These are phyloP conservation scores for Candida khao-thaluensis DNA, from an alignment of 805 yeast species.

Conservation along the genomic window DNA sequence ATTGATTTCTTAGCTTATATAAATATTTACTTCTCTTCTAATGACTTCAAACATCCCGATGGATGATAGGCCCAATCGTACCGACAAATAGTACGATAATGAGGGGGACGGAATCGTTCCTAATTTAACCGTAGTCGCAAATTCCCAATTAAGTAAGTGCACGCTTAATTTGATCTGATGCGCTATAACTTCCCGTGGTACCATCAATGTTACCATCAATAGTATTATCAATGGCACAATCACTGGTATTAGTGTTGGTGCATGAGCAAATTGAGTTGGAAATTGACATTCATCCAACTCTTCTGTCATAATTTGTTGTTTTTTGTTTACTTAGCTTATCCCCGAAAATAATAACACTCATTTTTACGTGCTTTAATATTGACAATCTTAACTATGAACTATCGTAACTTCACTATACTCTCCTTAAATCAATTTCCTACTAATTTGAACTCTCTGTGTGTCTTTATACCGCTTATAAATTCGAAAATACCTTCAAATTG, in stretches of 20 bases:
- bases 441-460: conserved; percentile 42
- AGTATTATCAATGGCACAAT: no score
- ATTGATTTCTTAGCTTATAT: no score
- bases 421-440: conserved; percentile 22
- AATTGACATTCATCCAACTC: conserved; percentile 47
- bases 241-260: conserved; percentile 79
- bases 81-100: background rate
- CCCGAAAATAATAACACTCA: conserved; percentile 76
- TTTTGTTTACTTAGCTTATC: conserved; percentile 42
- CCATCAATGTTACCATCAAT: no score
- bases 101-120: background rate
- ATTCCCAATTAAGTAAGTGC: background rate
- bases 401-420: conserved; percentile 46
- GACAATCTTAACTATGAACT: conserved; percentile 46
- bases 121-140: background rate
- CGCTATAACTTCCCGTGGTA: no score
- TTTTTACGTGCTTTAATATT: conserved; percentile 66
- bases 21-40: no score
- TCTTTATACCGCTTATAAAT: conserved; percentile 44
- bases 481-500: conserved; percentile 29
- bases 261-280: conserved; percentile 86
- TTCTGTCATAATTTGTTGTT: conserved; percentile 44
- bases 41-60: no score
- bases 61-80: background rate
- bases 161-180: no score